These are phyloP conservation scores for Iris pallida DNA, from an alignment of 116 monocot species.

Conservation along the genomic window DNA sequence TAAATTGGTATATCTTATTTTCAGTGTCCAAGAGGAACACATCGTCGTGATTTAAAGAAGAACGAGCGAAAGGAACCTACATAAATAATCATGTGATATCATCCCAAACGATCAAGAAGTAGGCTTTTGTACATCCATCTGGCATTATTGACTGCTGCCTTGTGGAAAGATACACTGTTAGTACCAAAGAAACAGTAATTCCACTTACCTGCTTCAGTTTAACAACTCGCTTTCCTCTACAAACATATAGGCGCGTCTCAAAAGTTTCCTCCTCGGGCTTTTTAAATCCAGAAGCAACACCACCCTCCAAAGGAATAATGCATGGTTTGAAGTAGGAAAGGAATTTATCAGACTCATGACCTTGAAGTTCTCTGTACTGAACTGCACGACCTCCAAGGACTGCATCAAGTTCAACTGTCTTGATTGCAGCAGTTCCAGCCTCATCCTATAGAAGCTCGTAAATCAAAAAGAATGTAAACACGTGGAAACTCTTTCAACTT, in stretches of 20 bases:
- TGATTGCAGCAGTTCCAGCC: slow-evolving; percentile 97
- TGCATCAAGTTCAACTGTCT: slow-evolving; percentile 93
- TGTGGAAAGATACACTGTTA: too few species aligned
- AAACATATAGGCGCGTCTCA: slow-evolving; percentile 84
- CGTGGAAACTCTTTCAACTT: not conserved
- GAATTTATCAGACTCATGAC: slow-evolving; percentile 95
- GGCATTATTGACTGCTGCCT: too few species aligned
- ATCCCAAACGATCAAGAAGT: slow-evolving; percentile 4
- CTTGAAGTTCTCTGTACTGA: slow-evolving; percentile 93
- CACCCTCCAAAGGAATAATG: slow-evolving; percentile 96
- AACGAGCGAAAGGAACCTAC: slow-evolving; percentile 92
- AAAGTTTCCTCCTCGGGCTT: slow-evolving; percentile 75
- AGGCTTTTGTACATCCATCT: too few species aligned
- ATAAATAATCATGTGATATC: slow-evolving; percentile 10
- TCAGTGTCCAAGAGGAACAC: slow-evolving; percentile 94
- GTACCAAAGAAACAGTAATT: not conserved
- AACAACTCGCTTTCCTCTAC: slow-evolving; percentile 87
- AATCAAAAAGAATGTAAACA: slow-evolving; percentile 6
- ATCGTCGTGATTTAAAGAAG: slow-evolving; percentile 96
- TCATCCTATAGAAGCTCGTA: slow-evolving; percentile 63
- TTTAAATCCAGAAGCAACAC: slow-evolving; percentile 88
- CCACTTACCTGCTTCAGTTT: slow-evolving; percentile 75
- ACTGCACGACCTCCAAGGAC: slow-evolving; percentile 93
- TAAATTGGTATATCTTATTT: slow-evolving; percentile 93
- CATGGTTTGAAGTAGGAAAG: slow-evolving; percentile 96